Conservation (phyloP, 2,329 filamentous ascomycete genomes). For the Lasiodiplodia citricola region DNA sequence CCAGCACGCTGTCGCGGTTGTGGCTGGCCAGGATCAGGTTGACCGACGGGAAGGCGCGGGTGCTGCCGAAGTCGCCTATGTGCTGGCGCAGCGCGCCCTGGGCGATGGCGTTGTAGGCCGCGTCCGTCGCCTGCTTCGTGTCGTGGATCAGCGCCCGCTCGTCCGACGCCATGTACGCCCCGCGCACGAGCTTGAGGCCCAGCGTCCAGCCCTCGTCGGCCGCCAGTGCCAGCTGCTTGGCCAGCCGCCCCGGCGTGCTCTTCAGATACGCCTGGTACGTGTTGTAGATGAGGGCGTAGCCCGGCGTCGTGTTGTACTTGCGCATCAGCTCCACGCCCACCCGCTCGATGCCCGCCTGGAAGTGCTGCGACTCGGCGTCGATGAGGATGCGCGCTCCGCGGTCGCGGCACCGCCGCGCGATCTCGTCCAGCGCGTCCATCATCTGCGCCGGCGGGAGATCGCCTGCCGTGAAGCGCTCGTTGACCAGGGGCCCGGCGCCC, state of each 20-base stretch:
- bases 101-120: conserved; percentile 72
- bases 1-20: conserved; percentile 71
- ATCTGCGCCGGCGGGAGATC: conserved; percentile 47
- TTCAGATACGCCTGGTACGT: conserved; percentile 65
- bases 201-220: conserved; percentile 56
- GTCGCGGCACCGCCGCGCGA: conserved; percentile 47
- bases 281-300: conserved; percentile 70
- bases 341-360: conserved; percentile 57
- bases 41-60: conserved; percentile 48
- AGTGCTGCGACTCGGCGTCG: conserved; percentile 60
- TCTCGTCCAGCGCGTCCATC: conserved; percentile 46
- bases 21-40: conserved; percentile 81
- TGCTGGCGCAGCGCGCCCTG: conserved; percentile 63
- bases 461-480: conserved; percentile 45
- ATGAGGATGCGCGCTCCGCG: conserved; percentile 53
- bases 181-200: conserved; percentile 62
- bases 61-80: conserved; percentile 45
- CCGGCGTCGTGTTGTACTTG: conserved; percentile 51
- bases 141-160: conserved; percentile 57
- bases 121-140: conserved; percentile 60
- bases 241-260: conserved; percentile 48
- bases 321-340: conserved; percentile 61
- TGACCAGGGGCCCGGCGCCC: conserved; percentile 50
- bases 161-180: conserved; percentile 61
- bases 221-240: conserved; percentile 53